These are phyloP conservation scores for Paramyrothecium sp. DNA, from an alignment of 2,329 filamentous ascomycete species.

Conservation along the genomic window DNA sequence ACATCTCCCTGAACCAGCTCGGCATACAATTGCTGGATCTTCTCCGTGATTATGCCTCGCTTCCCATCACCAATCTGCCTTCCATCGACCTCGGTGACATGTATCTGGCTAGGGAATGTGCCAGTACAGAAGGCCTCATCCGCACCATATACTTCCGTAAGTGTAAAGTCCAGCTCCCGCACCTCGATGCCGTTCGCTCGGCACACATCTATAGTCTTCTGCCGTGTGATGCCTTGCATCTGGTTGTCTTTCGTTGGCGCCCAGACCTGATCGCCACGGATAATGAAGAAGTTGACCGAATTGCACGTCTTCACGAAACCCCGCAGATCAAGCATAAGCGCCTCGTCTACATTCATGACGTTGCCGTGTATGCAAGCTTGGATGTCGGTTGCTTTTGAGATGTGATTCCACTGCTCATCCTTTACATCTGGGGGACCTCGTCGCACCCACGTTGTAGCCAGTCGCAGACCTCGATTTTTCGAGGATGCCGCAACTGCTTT, in stretches of 20 bases:
- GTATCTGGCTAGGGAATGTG: slow-evolving; percentile 24
- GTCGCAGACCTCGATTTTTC: slow-evolving; percentile 17
- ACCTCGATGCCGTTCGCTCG: slow-evolving; percentile 20
- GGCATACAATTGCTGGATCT: slow-evolving; percentile 19
- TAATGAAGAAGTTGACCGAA: slow-evolving; percentile 29
- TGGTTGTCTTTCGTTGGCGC: slow-evolving; percentile 27
- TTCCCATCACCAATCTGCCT: slow-evolving; percentile 19
- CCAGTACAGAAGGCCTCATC: slow-evolving; percentile 28
- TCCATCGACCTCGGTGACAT: slow-evolving; percentile 21
- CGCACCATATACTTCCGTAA: slow-evolving; percentile 26
- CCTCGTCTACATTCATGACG: slow-evolving; percentile 26
- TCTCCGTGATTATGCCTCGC: slow-evolving; percentile 17
- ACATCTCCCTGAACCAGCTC: slow-evolving; percentile 18
- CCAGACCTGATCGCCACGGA: slow-evolving; percentile 28
- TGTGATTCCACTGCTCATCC: slow-evolving; percentile 29
- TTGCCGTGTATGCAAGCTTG: slow-evolving; percentile 26
- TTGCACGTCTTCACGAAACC: slow-evolving; percentile 30
- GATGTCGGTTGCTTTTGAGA: slow-evolving; percentile 27
- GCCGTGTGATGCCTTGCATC: slow-evolving; percentile 28
- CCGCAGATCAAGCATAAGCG: slow-evolving; percentile 23
- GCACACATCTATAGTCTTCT: slow-evolving; percentile 27
- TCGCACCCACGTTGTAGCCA: slow-evolving; percentile 24
- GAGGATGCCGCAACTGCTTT: slow-evolving; percentile 19
- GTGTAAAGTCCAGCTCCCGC: slow-evolving; percentile 23
- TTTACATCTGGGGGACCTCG: slow-evolving; percentile 27